A percentile compares a stretch with the other conserved stretches of the same genome.
Conservation (phyloP, 1,139 yeast genomes). For the Saccharomyces hybrid region DNA sequence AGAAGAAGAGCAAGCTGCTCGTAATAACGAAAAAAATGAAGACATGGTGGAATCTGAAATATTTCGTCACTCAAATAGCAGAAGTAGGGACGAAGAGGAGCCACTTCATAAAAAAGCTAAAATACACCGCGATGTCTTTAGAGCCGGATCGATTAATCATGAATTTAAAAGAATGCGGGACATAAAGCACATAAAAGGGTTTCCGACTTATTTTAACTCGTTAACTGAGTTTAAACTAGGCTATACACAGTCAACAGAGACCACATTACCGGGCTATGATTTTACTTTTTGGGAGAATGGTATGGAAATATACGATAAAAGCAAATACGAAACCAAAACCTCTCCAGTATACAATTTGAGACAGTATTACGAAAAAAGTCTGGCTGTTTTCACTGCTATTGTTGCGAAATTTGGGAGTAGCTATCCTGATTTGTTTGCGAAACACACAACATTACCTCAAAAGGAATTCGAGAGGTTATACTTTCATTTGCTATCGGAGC, state of each 20-base stretch:
- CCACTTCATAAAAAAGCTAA: slow-evolving; percentile 5
- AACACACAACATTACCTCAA: slow-evolving; percentile 7
- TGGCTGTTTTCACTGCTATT: slow-evolving; percentile 30
- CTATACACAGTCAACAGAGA: slow-evolving; percentile 28
- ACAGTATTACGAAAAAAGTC: slow-evolving; percentile 48
- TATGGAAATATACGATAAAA: slow-evolving; percentile 32
- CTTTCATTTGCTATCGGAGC: slow-evolving; percentile 40
- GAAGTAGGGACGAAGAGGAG: not conserved
- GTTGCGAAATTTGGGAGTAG: slow-evolving; percentile 13
- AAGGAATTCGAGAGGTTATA: slow-evolving; percentile 40
- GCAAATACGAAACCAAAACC: slow-evolving; percentile 34
- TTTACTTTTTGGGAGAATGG: slow-evolving; percentile 35
- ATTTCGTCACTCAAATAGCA: slow-evolving; percentile 4
- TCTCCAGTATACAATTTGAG: slow-evolving; percentile 43
- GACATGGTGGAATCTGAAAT: not conserved
- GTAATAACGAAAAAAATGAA: slow-evolving; percentile 1
- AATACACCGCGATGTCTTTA: slow-evolving; percentile 21
- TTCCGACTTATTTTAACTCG: slow-evolving; percentile 38
- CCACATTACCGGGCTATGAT: slow-evolving; percentile 33
- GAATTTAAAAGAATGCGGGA: slow-evolving; percentile 42
- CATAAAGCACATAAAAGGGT: slow-evolving; percentile 43
- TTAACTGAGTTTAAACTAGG: slow-evolving; percentile 32
- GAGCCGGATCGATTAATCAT: slow-evolving; percentile 42
- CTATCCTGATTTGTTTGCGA: slow-evolving; percentile 3
- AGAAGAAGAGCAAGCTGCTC: not conserved